Evolutionary conservation across 148 eudicot species (phyloP).

Genomic region (Rhododendron mucronatum): DNA sequence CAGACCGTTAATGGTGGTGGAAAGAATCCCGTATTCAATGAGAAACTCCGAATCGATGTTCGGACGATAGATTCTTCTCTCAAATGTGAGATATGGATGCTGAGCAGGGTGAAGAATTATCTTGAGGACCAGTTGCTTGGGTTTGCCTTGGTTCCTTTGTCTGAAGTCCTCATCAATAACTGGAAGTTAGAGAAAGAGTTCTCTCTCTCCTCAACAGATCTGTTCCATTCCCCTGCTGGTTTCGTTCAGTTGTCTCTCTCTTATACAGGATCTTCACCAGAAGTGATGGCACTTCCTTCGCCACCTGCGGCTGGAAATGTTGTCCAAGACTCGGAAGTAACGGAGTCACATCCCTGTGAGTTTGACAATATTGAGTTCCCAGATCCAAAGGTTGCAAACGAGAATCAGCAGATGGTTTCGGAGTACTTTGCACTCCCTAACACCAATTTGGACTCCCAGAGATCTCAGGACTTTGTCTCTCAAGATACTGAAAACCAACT

Average conservation of each 20-base stretch:
- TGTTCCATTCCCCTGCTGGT: conserved; percentile 94
- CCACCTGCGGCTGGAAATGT: conserved; percentile 14
- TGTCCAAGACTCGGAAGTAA: conserved; percentile 20
- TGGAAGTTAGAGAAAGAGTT: conserved; percentile 77
- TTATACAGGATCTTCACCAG: conserved; percentile 68
- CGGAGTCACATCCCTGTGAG: conserved; percentile 34
- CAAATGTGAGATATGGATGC: conserved; percentile 97
- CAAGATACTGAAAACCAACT: conserved; percentile 60
- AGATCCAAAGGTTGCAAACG: conserved; percentile 69
- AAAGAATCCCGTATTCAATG: conserved; percentile 82
- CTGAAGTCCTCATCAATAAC: conserved; percentile 61
- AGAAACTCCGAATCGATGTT: conserved; percentile 50
- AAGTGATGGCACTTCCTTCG: conserved; percentile 53
- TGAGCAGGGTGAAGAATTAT: conserved; percentile 91
- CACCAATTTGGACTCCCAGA: conserved; percentile 38
- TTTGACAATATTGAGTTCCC: conserved; percentile 87
- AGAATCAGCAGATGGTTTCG: conserved; percentile 80
- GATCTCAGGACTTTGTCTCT: conserved; percentile 52
- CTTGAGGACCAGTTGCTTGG: conserved; percentile 93
- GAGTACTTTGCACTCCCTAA: conserved; percentile 61
- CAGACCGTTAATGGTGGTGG: conserved; percentile 92
- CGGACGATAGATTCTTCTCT: conserved; percentile 56
- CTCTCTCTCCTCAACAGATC: conserved; percentile 88
- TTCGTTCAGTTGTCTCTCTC: conserved; percentile 75
- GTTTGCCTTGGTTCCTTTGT: conserved; percentile 81